Evolutionary conservation across 176 grass and related monocot species (phyloP).

Genomic region (Carex pumila): DNA sequence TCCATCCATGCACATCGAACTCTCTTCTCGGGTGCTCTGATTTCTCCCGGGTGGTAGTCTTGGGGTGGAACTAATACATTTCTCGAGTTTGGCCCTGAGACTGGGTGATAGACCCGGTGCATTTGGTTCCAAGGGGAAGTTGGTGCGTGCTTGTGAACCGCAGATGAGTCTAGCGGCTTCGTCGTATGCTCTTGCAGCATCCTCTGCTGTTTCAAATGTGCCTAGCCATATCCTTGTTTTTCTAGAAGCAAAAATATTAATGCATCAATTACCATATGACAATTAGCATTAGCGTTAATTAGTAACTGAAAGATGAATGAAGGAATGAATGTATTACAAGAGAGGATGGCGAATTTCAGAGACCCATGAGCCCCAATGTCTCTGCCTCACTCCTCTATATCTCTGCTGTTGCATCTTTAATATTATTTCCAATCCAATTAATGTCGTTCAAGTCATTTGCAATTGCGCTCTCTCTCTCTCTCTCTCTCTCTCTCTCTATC

Average conservation of each 20-base stretch:
- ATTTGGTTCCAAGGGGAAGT: constrained; percentile 33
- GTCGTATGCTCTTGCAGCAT: constrained; percentile 81
- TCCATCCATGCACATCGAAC: background rate
- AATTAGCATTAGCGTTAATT: too few relatives aligned
- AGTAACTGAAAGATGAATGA: background rate
- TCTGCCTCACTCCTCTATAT: constrained; percentile 33
- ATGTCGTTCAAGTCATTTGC: too few relatives aligned
- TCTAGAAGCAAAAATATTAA: constrained; percentile 21
- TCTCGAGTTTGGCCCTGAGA: constrained; percentile 75
- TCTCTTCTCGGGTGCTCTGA: background rate
- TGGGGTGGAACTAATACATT: constrained; percentile 27
- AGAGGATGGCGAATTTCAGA: constrained; percentile 41
- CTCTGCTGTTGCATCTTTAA: constrained; percentile 16
- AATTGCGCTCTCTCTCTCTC: background rate
- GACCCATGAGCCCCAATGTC: constrained; percentile 45
- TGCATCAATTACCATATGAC: too few relatives aligned
- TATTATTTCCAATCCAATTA: background rate
- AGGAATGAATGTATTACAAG: constrained; percentile 13
- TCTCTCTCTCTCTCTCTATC: background rate
- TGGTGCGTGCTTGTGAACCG: constrained; percentile 53
- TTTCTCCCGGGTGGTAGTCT: background rate
- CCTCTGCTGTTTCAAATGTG: constrained; percentile 75
- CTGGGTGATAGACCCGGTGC: constrained; percentile 34
- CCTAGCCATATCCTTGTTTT: constrained; percentile 98
- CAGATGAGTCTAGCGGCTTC: constrained; percentile 84